Evolutionary conservation across 2,329 filamentous ascomycete species (phyloP).

Genomic region (Ascochyta clinopodiicola): DNA sequence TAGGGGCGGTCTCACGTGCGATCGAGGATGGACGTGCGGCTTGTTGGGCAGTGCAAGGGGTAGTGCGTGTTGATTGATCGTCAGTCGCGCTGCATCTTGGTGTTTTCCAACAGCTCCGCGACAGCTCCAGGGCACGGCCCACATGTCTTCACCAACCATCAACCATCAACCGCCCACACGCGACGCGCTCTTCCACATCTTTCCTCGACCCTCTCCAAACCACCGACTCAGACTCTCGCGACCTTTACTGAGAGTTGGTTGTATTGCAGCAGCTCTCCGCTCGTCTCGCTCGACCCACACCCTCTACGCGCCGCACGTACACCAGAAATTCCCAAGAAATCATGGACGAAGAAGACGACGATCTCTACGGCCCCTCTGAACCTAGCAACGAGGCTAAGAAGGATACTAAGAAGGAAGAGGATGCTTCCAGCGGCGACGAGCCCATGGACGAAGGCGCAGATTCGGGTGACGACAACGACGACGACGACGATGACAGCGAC

Average conservation of each 20-base stretch:
- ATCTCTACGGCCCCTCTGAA: conserved; percentile 56
- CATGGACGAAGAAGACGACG: conserved; percentile 62
- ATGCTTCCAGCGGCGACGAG: conserved; percentile 49
- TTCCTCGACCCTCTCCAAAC: neutral
- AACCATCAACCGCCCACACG: neutral
- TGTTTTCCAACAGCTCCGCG: conserved; percentile 10
- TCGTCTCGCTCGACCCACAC: neutral
- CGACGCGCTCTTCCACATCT: neutral
- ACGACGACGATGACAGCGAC: conserved; percentile 54
- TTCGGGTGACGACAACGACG: conserved; percentile 55
- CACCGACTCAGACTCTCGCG: too few relatives aligned
- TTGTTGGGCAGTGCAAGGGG: neutral
- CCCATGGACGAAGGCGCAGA: conserved; percentile 55
- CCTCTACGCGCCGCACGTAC: neutral
- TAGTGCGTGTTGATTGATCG: conserved; percentile 1
- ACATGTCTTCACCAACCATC: conserved; percentile 20
- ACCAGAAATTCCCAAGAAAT: neutral
- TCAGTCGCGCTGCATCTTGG: conserved; percentile 4
- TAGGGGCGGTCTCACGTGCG: too few relatives aligned
- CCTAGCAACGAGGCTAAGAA: conserved; percentile 30
- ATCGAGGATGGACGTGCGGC: neutral
- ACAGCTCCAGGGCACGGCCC: conserved; percentile 21
- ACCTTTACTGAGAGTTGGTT: neutral
- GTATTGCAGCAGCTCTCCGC: neutral
- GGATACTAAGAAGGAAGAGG: conserved; percentile 34